Base-by-base conservation (phyloP, 352 stramenopile genomes). In the Phytophthora cactorum region DNA sequence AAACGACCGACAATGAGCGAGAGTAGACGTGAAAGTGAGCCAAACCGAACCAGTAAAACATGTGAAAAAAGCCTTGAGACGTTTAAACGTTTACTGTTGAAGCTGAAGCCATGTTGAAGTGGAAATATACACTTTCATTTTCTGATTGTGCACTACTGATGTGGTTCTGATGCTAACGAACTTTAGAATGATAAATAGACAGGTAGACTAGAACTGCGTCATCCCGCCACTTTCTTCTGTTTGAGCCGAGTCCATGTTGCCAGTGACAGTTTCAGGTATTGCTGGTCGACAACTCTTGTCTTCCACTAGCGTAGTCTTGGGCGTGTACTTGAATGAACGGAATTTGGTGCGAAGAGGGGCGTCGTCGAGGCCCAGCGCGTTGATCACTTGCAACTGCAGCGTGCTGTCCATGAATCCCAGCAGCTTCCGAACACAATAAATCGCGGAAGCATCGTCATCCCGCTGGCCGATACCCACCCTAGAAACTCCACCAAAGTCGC, bases 401-500 rank as follows among this genome's bases (percentile, higher is more conserved):
- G 51, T 52, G 11, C 63, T 73, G 17, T 78, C 68, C 58, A 96
- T 73, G 57, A 90, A 96, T 0, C 88, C 88, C 27, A 94, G 54
- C 17, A 96, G 52, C 68, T 93, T 94, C 38, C 88, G 81, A 31
- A 85, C 81, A 36, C 84, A 95, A 36, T 88, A 74, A 34, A 90
- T 34, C n/a, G 71, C 67, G 14, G 76, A 77, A 32, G 70, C 22
- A 36, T 68, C 46, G 17, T 41, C 51, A 44, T 60, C 70, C 7
- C 70, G 49, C 29, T 75, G 68, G 32, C 76, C 70, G 36, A 34
- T 7, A 36, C 17, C 32, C 22, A 31, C 32, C 39, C 47, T 60
- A 5, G 56, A 52, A 52, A 45, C 58, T 28, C 61, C 53, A 17
- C 62, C 36, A 57, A 89, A 95, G 68, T 96, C 88, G 32, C 78